Conservation (phyloP, 2,329 filamentous ascomycete species). For the Penicillium sp. region DNA sequence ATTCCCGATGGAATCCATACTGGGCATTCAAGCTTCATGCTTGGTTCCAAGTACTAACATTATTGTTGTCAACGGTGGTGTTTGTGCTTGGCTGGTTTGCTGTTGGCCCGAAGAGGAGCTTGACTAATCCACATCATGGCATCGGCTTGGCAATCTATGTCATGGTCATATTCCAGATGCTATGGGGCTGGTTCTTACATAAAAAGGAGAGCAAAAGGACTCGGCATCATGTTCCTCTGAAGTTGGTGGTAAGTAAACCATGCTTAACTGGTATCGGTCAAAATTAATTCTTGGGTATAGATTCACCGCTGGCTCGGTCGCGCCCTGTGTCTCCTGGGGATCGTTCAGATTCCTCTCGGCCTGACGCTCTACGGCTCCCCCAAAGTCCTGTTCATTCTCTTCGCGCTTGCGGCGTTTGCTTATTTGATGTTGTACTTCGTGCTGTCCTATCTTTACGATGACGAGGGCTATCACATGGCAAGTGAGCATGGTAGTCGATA, state of each 20-base stretch:
- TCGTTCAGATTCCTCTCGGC: conserved; percentile 83
- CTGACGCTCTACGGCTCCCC: conserved; percentile 91
- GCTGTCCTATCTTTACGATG: conserved; percentile 66
- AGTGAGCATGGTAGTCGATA: conserved; percentile 59
- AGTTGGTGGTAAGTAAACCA: conserved; percentile 51
- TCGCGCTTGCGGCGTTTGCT: conserved; percentile 71
- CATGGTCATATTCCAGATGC: conserved; percentile 56
- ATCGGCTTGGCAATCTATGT: conserved; percentile 65
- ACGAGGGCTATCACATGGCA: conserved; percentile 47
- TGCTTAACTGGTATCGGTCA: neutral
- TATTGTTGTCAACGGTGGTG: conserved; percentile 60
- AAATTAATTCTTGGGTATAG: conserved; percentile 46
- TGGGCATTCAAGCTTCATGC: conserved; percentile 60
- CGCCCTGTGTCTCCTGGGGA: conserved; percentile 72
- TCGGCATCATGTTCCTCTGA: conserved; percentile 55
- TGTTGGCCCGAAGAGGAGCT: conserved; percentile 58
- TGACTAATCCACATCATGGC: conserved; percentile 66
- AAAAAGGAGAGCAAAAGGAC: conserved; percentile 53
- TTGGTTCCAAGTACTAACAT: conserved; percentile 61
- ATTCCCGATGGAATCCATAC: conserved; percentile 53
- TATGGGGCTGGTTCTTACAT: conserved; percentile 60
- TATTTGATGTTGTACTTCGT: conserved; percentile 76
- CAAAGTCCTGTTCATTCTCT: conserved; percentile 79
- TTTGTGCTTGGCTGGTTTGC: conserved; percentile 63
- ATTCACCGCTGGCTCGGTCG: conserved; percentile 88